Base-by-base conservation (phyloP, 352 stramenopile species). In the Paralagenidium karlingii region DNA sequence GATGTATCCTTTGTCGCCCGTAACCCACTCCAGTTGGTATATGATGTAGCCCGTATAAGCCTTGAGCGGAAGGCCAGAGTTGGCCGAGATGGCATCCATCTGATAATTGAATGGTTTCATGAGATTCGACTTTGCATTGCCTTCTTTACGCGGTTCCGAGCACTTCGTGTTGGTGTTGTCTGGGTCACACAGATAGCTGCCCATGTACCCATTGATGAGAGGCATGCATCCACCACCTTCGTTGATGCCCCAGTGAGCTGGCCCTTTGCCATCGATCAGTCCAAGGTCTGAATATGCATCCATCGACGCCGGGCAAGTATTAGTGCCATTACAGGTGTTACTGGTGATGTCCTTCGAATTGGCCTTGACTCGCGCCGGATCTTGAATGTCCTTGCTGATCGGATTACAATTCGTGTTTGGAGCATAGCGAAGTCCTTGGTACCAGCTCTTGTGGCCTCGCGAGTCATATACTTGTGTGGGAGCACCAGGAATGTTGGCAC, bases 1-100 rank as follows among this genome's bases (percentile, higher is more conserved):
- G 10, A 83, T 45, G 47, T 84, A 82, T 0, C 73, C 73, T 28
- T 64, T 46, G 40, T 80, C 54, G 13, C 69, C 73, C 16, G 48
- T 67, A 47, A 83, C 73, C 71, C 71, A 85, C 41, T 85, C 71
- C 41, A 85, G 32, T 33, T 81, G 65, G 45, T 85, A 85, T 18
- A 50, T 40, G 15, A 76, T 34, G 32, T 74, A 85, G 16, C 47
- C 52, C 16, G 63, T 80, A 52, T 85, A 85, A 10, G 61, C 71
- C 1, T 59, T 68, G 24, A 76, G 56, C 43, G 79, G 70, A 26
- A 82, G 63, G 20, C 49, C 56, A 65, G 66, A 82, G 41, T 85
- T 85, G 16, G 66, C 61, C 2, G 71, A 85, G 8, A 85, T 29
- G 9, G 71, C 71, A 38, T 85, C 71, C 68, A 85, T 82, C 43